These are phyloP conservation scores for Gaultheria prostrata DNA, from an alignment of 148 eudicot genomes.

Conservation along the genomic window DNA sequence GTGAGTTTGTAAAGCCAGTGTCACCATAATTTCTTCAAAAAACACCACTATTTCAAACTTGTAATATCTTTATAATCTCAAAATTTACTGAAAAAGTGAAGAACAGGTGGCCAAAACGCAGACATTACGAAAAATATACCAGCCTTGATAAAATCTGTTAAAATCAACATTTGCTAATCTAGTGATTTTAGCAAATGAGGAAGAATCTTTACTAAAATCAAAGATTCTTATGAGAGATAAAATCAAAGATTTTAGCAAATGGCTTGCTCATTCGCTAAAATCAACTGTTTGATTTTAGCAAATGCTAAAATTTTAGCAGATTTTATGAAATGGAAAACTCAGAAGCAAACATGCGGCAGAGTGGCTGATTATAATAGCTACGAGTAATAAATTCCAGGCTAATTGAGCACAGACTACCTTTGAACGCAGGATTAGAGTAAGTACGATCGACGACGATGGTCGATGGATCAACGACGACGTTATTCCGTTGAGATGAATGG, in stretches of 20 bases:
- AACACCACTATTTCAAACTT: too few species aligned
- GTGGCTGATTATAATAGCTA: not conserved
- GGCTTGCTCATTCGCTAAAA: too few species aligned
- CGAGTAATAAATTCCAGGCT: not conserved
- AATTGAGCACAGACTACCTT: conserved; percentile 40
- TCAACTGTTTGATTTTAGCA: not conserved
- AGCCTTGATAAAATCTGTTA: too few species aligned
- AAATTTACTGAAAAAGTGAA: too few species aligned
- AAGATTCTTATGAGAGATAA: too few species aligned
- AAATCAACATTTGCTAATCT: too few species aligned
- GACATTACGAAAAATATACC: too few species aligned
- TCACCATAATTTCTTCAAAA: not conserved
- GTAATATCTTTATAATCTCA: too few species aligned
- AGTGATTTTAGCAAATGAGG: not conserved
- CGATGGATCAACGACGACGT: conserved; percentile 28
- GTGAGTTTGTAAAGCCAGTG: not conserved
- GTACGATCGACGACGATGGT: conserved; percentile 33
- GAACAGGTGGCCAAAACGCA: too few species aligned
- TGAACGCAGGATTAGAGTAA: conserved; percentile 53
- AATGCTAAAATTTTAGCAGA: too few species aligned
- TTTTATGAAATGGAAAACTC: too few species aligned
- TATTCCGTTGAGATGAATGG: conserved; percentile 27
- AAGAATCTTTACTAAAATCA: not conserved
- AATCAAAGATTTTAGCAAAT: too few species aligned
- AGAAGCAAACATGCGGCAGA: not conserved